Evolutionary conservation across 2,329 filamentous ascomycete species (phyloP).

Genomic region (Cladophialophora exuberans): DNA sequence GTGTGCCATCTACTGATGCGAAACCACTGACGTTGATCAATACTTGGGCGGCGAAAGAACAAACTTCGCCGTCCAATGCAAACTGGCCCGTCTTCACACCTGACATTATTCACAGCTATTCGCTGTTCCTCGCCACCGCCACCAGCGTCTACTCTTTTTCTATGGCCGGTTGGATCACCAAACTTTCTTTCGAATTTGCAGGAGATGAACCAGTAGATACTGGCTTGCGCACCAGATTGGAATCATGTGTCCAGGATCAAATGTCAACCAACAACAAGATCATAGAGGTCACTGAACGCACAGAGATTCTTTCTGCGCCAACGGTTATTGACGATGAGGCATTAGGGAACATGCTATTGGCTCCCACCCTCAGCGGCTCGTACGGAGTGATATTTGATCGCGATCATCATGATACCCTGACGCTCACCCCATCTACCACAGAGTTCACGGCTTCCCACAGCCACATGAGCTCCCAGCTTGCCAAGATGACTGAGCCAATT

Average conservation of each 20-base stretch:
- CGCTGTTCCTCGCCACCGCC: slow-evolving; percentile 61
- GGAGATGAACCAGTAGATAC: slow-evolving; percentile 42
- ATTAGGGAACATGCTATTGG: slow-evolving; percentile 62
- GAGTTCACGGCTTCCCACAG: slow-evolving; percentile 20
- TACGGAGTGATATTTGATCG: slow-evolving; percentile 58
- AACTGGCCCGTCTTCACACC: slow-evolving; percentile 60
- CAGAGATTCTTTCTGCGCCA: slow-evolving; percentile 48
- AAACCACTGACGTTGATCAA: slow-evolving; percentile 50
- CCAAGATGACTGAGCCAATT: slow-evolving; percentile 10
- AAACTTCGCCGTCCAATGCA: slow-evolving; percentile 6
- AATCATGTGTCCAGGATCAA: slow-evolving; percentile 57
- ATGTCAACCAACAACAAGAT: slow-evolving; percentile 54
- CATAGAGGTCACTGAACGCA: slow-evolving; percentile 40
- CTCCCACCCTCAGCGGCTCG: slow-evolving; percentile 50
- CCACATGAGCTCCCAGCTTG: slow-evolving; percentile 26
- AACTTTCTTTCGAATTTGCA: slow-evolving; percentile 59
- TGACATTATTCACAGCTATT: slow-evolving; percentile 60
- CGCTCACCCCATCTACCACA: slow-evolving; percentile 16
- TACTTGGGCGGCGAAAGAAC: slow-evolving; percentile 45
- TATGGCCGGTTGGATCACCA: slow-evolving; percentile 59
- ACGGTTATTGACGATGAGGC: slow-evolving; percentile 61
- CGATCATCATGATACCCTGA: slow-evolving; percentile 38
- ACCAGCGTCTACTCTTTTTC: slow-evolving; percentile 60
- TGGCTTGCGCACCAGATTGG: slow-evolving; percentile 60
- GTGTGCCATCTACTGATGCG: slow-evolving; percentile 45